Conservation (phyloP, 768 basidiomycete genomes). For the Leccinum ochraceum region DNA sequence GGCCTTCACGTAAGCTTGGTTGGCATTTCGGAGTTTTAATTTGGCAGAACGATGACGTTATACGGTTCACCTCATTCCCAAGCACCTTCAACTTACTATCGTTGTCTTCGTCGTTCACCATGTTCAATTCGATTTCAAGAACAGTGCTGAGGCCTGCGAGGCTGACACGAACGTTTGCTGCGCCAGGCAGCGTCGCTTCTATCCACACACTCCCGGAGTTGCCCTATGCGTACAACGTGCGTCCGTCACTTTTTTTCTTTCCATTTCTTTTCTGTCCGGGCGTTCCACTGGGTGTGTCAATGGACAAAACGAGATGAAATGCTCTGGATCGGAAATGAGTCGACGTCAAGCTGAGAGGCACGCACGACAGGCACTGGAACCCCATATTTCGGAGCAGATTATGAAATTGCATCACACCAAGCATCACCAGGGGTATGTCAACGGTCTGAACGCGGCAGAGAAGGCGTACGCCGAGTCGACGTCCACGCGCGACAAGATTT, state of each 20-base stretch:
- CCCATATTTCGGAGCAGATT: conserved; percentile 87
- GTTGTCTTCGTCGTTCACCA: conserved; percentile 20
- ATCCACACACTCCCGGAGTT: conserved; percentile 77
- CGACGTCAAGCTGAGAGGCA: not conserved
- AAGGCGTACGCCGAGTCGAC: conserved; percentile 68
- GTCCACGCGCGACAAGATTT: conserved; percentile 74
- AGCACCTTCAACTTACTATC: not conserved
- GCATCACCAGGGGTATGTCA: conserved; percentile 93
- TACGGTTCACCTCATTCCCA: not conserved
- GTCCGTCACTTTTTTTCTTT: conserved; percentile 14
- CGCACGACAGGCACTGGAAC: conserved; percentile 77
- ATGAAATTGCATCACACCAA: conserved; percentile 94
- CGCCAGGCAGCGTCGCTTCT: conserved; percentile 42
- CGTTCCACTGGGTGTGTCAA: not conserved
- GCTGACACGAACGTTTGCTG: conserved; percentile 46
- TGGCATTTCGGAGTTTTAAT: too few species aligned
- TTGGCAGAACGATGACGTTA: conserved; percentile 14
- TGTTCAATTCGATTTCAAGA: conserved; percentile 50
- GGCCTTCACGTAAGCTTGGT: not conserved
- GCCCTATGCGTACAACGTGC: conserved; percentile 78
- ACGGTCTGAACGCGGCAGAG: conserved; percentile 91
- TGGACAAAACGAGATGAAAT: not conserved
- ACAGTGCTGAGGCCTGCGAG: conserved; percentile 41
- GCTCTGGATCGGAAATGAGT: not conserved
- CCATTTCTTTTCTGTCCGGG: not conserved